Evolutionary conservation across 176 grass and related monocot genomes (phyloP).

Genomic region (Paspalum notatum): DNA sequence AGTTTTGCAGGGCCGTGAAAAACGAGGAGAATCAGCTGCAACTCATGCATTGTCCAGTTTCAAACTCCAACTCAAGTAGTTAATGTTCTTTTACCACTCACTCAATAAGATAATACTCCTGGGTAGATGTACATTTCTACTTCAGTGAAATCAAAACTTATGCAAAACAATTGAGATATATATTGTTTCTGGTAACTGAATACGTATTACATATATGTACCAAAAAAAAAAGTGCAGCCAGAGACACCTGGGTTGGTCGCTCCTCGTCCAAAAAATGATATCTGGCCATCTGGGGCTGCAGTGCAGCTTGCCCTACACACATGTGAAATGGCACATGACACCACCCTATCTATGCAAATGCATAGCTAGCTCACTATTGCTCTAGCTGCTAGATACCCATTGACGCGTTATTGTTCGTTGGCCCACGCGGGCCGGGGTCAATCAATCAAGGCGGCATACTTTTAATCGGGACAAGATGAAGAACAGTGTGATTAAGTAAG

Average conservation of each 20-base stretch:
- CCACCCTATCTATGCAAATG: not conserved
- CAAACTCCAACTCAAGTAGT: too few relatives aligned
- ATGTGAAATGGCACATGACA: slow-evolving; percentile 21
- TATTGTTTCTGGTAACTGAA: too few relatives aligned
- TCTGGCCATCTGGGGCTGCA: not conserved
- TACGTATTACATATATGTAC: too few relatives aligned
- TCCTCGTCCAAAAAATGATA: too few relatives aligned
- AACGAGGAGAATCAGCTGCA: not conserved
- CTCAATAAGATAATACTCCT: too few relatives aligned
- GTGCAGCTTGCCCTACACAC: not conserved
- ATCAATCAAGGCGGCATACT: not conserved
- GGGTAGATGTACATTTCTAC: too few relatives aligned
- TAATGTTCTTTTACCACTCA: too few relatives aligned
- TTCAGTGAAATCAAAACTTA: too few relatives aligned
- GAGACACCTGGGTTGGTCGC: too few relatives aligned
- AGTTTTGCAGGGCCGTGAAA: not conserved
- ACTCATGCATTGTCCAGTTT: too few relatives aligned
- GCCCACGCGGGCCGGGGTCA: not conserved
- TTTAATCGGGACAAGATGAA: slow-evolving; percentile 2
- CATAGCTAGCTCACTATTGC: not conserved
- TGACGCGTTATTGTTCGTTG: not conserved
- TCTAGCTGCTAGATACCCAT: not conserved
- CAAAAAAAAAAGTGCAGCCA: too few relatives aligned
- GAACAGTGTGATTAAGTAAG: not conserved
- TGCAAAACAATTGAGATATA: too few relatives aligned